These are phyloP conservation scores for Mrakiaceae sp. DNA, from an alignment of 1,284 basidiomycete genomes.

Conservation along the genomic window DNA sequence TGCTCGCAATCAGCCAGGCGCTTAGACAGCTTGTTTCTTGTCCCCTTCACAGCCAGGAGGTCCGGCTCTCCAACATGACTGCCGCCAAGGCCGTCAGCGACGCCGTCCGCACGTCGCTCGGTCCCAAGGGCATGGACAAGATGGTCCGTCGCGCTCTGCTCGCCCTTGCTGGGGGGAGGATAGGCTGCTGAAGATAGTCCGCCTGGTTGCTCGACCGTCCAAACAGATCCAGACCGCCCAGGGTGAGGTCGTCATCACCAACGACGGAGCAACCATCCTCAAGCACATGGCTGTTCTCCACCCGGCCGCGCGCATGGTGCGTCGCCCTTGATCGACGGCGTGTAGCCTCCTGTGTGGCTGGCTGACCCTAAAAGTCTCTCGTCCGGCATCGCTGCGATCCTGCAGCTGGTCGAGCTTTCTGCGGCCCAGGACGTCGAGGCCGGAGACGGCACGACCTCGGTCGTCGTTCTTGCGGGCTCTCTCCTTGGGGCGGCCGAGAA, in stretches of 20 bases:
- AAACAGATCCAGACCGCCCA: conserved; percentile 88
- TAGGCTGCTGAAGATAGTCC: too few species aligned
- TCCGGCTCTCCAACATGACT: conserved; percentile 87
- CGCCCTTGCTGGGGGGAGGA: neutral
- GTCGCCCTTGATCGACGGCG: conserved; percentile 17
- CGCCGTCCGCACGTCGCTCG: conserved; percentile 90
- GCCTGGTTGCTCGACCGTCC: too few species aligned
- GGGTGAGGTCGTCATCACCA: conserved; percentile 96
- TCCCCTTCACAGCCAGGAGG: conserved; percentile 42
- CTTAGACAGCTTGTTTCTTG: too few species aligned
- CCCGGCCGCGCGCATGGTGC: conserved; percentile 94
- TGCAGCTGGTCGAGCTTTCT: conserved; percentile 87
- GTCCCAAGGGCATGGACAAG: conserved; percentile 99
- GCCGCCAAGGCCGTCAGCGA: conserved; percentile 97
- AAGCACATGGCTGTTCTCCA: conserved; percentile 96
- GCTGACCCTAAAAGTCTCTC: neutral
- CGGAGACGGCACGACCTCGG: conserved; percentile 97
- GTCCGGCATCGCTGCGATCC: neutral
- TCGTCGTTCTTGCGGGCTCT: conserved; percentile 91
- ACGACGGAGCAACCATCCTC: conserved; percentile 97
- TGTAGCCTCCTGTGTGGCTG: neutral
- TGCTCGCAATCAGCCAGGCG: too few species aligned
- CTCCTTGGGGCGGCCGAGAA: conserved; percentile 92
- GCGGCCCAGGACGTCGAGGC: conserved; percentile 98
- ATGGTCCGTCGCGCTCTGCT: conserved; percentile 51